Base-by-base conservation (phyloP, 768 basidiomycete species). In the Pilatotrama ljubarskyi region DNA sequence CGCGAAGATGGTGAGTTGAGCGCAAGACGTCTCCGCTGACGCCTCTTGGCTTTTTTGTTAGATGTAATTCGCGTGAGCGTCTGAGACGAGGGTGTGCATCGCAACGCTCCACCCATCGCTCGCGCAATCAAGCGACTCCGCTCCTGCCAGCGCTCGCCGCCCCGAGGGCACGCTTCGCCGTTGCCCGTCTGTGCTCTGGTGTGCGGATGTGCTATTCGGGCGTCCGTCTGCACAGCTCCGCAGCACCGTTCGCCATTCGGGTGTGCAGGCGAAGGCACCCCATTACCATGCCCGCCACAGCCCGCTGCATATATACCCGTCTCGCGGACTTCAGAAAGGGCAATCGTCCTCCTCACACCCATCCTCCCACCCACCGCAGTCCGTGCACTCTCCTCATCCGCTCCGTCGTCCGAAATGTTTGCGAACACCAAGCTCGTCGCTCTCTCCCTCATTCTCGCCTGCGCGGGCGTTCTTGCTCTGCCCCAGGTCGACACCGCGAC, bases 391-490 rank as follows among this genome's bases (percentile, higher is more conserved):
- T 36, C 36, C 24, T 20, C n/a, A 29, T 17, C 8, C 50, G 14
- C 17, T n/a, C 14, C 44, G 17, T 43, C 24, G 2, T 44, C 32
- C 10, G 44, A 42, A 32, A 61, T 55, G 59, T 51, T 61, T 53
- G 52, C 53, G 46, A 49, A 55, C 52, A 43, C 59, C 41, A 61
- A 61, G 59, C 52, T 61, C 48, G 40, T 53, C 44, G 37, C 41
- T 24, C 53, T 61, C 48, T 54, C 59, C 40, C 59, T 61, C 40
- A 24, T 49, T 22, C 32, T 61, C 47, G 47, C 47, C 18, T 55
- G 38, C 48, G 20, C 47, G 20, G 44, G 53, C 41, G 53, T 61
- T 8, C 35, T 43, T 5, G 59, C 59, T 11, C 47, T 55, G 25
- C 40, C 59, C 5, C 46, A 48, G 26, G 53, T 10, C 8, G 46